phyloP scores from a whole-genome alignment of 805 yeast species.

The Yarrowia yakushimensis region DNA sequence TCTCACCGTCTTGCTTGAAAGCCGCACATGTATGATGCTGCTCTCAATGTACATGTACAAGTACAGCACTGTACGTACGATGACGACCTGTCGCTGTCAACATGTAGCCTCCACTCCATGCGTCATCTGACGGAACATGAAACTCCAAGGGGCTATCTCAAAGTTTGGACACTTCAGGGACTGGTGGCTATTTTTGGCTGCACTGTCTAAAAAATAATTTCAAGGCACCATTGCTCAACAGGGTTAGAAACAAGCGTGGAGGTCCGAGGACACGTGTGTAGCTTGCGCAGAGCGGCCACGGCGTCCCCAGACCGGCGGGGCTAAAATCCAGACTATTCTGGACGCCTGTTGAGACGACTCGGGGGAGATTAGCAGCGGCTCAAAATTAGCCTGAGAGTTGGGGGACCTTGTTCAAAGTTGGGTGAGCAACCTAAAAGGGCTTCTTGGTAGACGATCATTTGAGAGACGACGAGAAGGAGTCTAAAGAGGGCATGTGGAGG shows the following conservation, averaged over 20 bases:
- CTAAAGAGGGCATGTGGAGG: neutral
- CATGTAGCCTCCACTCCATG: neutral
- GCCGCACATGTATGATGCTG: too few species aligned
- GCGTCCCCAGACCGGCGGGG: too few species aligned
- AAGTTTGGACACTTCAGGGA: neutral
- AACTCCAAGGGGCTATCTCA: neutral
- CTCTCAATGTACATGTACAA: too few species aligned
- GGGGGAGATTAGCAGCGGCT: neutral
- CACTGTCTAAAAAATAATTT: neutral
- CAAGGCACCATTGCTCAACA: conserved; percentile 1
- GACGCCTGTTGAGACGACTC: neutral
- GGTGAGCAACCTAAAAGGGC: neutral
- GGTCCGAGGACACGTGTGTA: too few species aligned
- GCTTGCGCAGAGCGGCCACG: too few species aligned
- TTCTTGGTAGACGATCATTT: neutral
- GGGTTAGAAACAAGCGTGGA: too few species aligned
- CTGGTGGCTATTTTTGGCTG: conserved; percentile 3
- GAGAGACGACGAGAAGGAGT: neutral
- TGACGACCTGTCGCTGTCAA: too few species aligned
- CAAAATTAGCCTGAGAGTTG: neutral
- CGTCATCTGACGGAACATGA: neutral
- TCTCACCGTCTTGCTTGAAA: too few species aligned
- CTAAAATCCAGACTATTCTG: too few species aligned
- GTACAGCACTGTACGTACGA: too few species aligned
- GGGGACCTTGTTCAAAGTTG: neutral